Conservation (phyloP, 2,329 filamentous ascomycete genomes). For the Verticillium longisporum region DNA sequence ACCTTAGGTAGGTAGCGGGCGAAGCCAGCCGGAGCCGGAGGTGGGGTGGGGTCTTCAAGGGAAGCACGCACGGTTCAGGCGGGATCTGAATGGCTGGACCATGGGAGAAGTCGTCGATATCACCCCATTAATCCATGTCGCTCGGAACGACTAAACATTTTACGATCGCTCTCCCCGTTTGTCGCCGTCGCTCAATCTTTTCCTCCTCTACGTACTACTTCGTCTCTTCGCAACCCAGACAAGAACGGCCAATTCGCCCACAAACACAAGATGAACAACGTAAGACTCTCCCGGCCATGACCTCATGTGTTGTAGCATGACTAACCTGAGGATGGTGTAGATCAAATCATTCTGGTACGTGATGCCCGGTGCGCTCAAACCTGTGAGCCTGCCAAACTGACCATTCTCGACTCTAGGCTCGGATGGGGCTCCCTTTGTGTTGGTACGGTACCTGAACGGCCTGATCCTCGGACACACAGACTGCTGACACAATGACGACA, state of each 20-base stretch:
- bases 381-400: constrained; percentile 7
- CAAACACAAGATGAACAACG: constrained; percentile 45
- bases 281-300: constrained; percentile 22
- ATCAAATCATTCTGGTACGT: constrained; percentile 60
- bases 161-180: neutral
- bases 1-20: neutral
- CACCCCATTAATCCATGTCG: constrained; percentile 2
- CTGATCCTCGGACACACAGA: neutral
- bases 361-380: constrained; percentile 3
- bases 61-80: neutral
- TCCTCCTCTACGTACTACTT: neutral
- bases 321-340: constrained; percentile 26
- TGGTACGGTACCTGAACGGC: constrained; percentile 45
- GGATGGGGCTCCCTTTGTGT: constrained; percentile 88
- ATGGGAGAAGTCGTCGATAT: constrained; percentile 3
- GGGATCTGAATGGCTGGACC: neutral
- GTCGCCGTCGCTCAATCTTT: constrained; percentile 3
- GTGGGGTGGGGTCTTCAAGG: neutral
- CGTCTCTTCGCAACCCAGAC: neutral
- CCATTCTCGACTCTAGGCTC: constrained; percentile 48
- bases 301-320: constrained; percentile 8
- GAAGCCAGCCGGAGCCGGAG: neutral
- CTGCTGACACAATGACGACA: constrained; percentile 24
- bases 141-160: constrained; percentile 1
- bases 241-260: neutral